Conservation (phyloP, 1,139 yeast species). For the Candida smagusa region DNA sequence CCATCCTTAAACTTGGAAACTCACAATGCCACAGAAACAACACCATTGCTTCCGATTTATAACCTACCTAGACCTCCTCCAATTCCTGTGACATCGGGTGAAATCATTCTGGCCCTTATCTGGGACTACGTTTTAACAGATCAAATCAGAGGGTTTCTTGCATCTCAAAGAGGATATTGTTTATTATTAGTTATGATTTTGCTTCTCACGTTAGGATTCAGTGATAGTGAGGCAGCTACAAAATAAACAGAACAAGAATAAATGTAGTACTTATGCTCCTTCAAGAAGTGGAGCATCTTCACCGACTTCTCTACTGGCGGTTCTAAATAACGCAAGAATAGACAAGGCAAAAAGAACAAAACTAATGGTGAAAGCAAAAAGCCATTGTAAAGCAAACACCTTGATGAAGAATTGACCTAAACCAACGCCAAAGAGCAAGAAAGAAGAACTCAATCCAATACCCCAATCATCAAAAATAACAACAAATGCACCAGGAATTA, state of each 20-base stretch:
- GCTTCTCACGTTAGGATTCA: too few relatives aligned
- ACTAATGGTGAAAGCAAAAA: constrained; percentile 68
- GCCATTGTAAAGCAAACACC: constrained; percentile 79
- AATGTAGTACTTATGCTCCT: too few relatives aligned
- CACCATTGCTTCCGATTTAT: too few relatives aligned
- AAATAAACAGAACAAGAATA: too few relatives aligned
- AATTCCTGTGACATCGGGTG: too few relatives aligned
- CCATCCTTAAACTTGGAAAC: too few relatives aligned
- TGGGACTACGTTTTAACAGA: constrained; percentile 4
- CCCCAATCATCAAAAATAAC: constrained; percentile 69
- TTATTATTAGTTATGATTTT: too few relatives aligned
- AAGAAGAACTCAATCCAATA: constrained; percentile 56
- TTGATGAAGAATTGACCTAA: constrained; percentile 67
- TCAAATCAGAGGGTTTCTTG: neutral
- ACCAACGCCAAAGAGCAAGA: constrained; percentile 62
- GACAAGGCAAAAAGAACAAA: constrained; percentile 50
- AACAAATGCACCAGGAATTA: constrained; percentile 60
- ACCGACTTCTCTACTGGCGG: neutral
- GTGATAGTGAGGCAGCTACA: too few relatives aligned
- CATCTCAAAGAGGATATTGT: too few relatives aligned
- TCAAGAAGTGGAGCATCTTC: neutral
- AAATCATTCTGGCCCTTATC: constrained; percentile 2
- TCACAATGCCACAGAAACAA: too few relatives aligned
- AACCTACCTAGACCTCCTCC: too few relatives aligned
- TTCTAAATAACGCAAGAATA: constrained; percentile 28